Evolutionary conservation across 2,329 filamentous ascomycete species (phyloP), one percentile per base, ranked within the genome.

Genomic region (Tolypocladium nubicola): DNA sequence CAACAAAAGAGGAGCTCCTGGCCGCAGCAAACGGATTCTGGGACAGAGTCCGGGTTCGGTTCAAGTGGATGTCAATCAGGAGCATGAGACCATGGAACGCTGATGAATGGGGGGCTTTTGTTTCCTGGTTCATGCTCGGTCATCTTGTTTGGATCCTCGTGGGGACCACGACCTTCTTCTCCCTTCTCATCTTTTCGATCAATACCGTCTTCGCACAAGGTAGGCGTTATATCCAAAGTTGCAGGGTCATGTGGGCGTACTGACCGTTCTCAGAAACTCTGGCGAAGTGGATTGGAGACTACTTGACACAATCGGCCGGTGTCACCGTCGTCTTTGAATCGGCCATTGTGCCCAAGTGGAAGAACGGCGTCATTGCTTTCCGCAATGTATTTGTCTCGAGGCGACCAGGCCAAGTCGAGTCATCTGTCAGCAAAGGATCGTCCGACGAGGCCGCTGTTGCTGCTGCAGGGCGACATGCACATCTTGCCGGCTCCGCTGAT

Each of bases 61-160:
- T 97, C 76, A 99, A 99, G 73, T 99, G 94, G 94, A 87, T 94
- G 66, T 95, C 94, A 2, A 99, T 99, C 65, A 81, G 92, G 68
- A 96, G 92, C 69, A 89, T 89, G 70, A 82, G 94, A 41, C 94
- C 94, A 0, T 99, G 94, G 83, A 99, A 96, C 71, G 83, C 87
- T 26, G 94, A 99, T 70, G 94, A 99, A 74, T 97, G 96, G 78
- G 89, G 91, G 52, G 94, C 94, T 4, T 93, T 99, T 61, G 84
- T 80, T 56, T 97, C 94, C 2, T 97, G 93, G 93, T 88, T 99
- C 61, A 81, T 97, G 61, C 80, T 97, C 56, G 94, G 93, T 0
- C 94, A 99, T 71, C 78, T 99, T 10, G 82, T 96, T 13, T 99
- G 94, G 94, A 84, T 99, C 64, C 81, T 97, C n/a, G 81, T 97